A percentile compares a stretch with the other conserved stretches of the same genome.
phyloP scores from a whole-genome alignment of 1,284 basidiomycete genomes.

The Ustilago cynodontis region DNA sequence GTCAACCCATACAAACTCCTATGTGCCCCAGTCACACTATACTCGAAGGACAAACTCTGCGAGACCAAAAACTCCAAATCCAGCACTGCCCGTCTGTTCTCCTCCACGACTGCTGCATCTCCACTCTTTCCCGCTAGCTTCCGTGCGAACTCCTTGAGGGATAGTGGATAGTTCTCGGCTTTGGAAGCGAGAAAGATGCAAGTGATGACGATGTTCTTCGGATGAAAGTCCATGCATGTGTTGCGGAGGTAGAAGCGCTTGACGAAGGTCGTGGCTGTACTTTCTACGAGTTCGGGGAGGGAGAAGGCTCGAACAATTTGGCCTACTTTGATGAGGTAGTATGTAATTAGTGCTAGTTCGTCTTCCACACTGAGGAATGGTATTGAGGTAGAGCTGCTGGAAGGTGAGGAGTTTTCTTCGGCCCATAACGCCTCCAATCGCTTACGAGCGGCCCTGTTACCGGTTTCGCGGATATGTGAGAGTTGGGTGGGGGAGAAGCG shows the following conservation, averaged over 20 bases:
- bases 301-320: constrained; percentile 86
- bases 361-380: constrained; percentile 84
- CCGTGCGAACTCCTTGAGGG: constrained; percentile 82
- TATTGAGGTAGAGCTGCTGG: constrained; percentile 69
- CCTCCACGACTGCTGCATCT: constrained; percentile 78
- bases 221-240: constrained; percentile 99
- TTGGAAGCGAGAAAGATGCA: constrained; percentile 95
- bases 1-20: constrained; percentile 88
- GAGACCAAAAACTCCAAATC: constrained; percentile 95
- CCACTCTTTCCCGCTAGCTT: constrained; percentile 69
- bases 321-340: constrained; percentile 88
- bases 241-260: constrained; percentile 98
- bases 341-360: constrained; percentile 86
- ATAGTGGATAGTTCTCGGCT: constrained; percentile 92
- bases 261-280: constrained; percentile 89
- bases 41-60: constrained; percentile 92
- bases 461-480: constrained; percentile 11
- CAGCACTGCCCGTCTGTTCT: constrained; percentile 81
- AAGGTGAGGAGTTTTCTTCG: constrained; percentile 22
- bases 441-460: constrained; percentile 31
- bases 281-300: constrained; percentile 90
- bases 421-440: constrained; percentile 37
- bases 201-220: constrained; percentile 91
- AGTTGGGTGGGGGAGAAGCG: constrained; percentile 46
- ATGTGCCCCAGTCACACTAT: constrained; percentile 90